phyloP scores from a whole-genome alignment of 108 stramenopile genomes.

The Aurantiochytrium sp. region DNA sequence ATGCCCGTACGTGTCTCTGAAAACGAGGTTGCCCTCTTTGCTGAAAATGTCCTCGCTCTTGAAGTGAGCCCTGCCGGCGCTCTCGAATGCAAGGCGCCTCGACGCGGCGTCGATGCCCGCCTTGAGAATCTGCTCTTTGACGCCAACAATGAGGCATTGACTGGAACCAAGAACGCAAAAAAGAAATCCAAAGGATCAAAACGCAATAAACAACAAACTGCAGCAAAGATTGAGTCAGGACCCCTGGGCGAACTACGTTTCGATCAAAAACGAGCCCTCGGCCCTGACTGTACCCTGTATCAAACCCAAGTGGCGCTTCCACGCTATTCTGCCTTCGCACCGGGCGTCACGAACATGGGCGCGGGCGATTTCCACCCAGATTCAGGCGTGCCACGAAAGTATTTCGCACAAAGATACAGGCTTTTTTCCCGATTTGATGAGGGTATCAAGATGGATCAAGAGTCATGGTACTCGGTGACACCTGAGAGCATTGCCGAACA shows the following conservation, averaged over 20 bases:
- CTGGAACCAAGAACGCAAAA: not conserved
- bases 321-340: not conserved
- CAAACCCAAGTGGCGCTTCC: not conserved
- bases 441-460: slow-evolving; percentile 76
- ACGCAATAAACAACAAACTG: not conserved
- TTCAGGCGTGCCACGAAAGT: slow-evolving; percentile 71
- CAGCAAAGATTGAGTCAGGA: not conserved
- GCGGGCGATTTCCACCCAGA: slow-evolving; percentile 51
- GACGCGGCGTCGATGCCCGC: not conserved
- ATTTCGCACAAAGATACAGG: slow-evolving; percentile 84
- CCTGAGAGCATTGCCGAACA: slow-evolving; percentile 85
- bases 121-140: not conserved
- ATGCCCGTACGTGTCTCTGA: not conserved
- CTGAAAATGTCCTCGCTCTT: not conserved
- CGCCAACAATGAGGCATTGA: not conserved
- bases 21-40: not conserved
- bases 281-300: not conserved
- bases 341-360: not conserved
- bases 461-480: slow-evolving; percentile 94
- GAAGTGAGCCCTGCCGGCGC: not conserved
- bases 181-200: not conserved
- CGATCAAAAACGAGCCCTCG: not conserved
- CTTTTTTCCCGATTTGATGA: slow-evolving; percentile 78
- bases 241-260: not conserved
- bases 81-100: not conserved